Percentiles rank a stretch among this genome's conserved stretches.
Evolutionary conservation across 2,329 filamentous ascomycete species (phyloP).

Genomic region (Periglandula ipomoeae): DNA sequence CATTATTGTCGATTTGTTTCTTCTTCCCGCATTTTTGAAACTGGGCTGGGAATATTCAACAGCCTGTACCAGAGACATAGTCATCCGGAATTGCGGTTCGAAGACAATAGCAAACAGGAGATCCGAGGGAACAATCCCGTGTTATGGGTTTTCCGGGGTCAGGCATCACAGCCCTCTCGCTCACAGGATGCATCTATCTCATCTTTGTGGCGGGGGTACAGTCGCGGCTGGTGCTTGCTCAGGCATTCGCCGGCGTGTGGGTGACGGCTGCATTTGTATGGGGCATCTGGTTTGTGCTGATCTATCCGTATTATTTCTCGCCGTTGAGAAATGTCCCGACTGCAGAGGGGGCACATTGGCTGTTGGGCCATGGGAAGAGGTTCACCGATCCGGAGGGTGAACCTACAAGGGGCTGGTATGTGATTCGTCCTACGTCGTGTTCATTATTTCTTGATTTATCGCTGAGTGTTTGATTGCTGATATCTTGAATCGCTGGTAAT

Average conservation of each 20-base stretch:
- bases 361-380: slow-evolving; percentile 36
- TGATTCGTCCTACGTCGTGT: neutral
- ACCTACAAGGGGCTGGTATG: slow-evolving; percentile 40
- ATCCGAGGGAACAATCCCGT: neutral
- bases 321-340: slow-evolving; percentile 39
- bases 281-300: slow-evolving; percentile 31
- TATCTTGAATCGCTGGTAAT: slow-evolving; percentile 23
- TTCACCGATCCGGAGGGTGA: slow-evolving; percentile 32
- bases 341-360: slow-evolving; percentile 32
- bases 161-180: slow-evolving; percentile 15
- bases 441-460: neutral
- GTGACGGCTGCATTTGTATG: slow-evolving; percentile 24
- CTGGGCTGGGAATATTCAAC: no score
- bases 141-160: neutral
- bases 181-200: slow-evolving; percentile 15
- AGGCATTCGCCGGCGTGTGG: slow-evolving; percentile 27
- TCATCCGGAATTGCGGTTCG: no score
- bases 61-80: no score
- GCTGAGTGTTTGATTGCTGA: neutral
- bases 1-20: neutral
- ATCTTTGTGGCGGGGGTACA: slow-evolving; percentile 13
- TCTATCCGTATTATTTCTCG: slow-evolving; percentile 42
- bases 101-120: neutral
- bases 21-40: no score
- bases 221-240: slow-evolving; percentile 22